These are phyloP conservation scores for Entelexis paramagnoliae DNA, from an alignment of 1,139 yeast species.

Conservation along the genomic window DNA sequence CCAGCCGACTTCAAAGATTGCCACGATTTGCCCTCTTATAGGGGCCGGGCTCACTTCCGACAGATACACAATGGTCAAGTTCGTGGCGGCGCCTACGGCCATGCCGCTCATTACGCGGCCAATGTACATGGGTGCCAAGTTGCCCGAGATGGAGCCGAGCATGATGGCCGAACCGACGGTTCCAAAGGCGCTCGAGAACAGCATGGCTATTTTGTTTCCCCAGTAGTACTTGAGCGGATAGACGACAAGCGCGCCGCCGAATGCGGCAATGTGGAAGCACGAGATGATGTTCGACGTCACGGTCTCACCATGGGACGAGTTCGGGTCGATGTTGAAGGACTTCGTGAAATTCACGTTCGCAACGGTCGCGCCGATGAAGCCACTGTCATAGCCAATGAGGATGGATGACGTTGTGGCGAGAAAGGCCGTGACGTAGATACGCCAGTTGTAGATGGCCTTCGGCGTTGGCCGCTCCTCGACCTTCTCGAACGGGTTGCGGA, in stretches of 20 bases:
- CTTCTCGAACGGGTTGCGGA: constrained; percentile 16
- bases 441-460: constrained; percentile 27
- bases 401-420: constrained; percentile 26
- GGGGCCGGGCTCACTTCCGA: constrained; percentile 52
- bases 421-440: constrained; percentile 26
- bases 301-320: constrained; percentile 23
- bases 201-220: constrained; percentile 37
- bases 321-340: constrained; percentile 29
- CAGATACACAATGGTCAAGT: constrained; percentile 55
- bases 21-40: constrained; percentile 51
- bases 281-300: constrained; percentile 36
- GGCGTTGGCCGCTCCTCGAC: constrained; percentile 28
- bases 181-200: constrained; percentile 36
- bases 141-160: constrained; percentile 19
- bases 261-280: constrained; percentile 42
- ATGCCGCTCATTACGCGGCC: constrained; percentile 55
- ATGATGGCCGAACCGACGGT: constrained; percentile 36
- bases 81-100: constrained; percentile 56
- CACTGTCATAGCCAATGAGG: constrained; percentile 38
- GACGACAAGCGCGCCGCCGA: constrained; percentile 40
- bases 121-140: constrained; percentile 25
- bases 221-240: constrained; percentile 36
- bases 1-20: constrained; percentile 46
- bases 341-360: constrained; percentile 33
- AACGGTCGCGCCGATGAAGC: constrained; percentile 41